These are phyloP conservation scores for Zymoseptoria tritici DNA, from an alignment of 2,329 filamentous ascomycete genomes.

Conservation along the genomic window DNA sequence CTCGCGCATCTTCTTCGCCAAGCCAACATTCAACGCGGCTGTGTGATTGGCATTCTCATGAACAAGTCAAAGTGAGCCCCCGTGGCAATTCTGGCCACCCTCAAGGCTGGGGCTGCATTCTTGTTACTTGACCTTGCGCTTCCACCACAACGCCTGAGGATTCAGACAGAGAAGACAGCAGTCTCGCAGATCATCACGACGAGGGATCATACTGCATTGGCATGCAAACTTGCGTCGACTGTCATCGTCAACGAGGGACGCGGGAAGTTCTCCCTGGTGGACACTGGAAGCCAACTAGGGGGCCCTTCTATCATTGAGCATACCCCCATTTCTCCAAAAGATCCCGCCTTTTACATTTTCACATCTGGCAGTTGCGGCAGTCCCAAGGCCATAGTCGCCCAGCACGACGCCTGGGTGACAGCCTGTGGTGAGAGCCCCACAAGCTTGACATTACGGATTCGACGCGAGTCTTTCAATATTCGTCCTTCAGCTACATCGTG, in stretches of 20 bases:
- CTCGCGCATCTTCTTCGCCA: not conserved
- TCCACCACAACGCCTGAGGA: slow-evolving; percentile 19
- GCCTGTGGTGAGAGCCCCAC: not conserved
- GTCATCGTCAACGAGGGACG: not conserved
- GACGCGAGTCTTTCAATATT: not conserved
- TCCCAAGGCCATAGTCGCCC: not conserved
- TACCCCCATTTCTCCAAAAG: not conserved
- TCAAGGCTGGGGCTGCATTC: slow-evolving; percentile 26
- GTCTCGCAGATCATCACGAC: slow-evolving; percentile 8
- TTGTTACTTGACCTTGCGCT: slow-evolving; percentile 21
- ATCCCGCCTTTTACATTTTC: not conserved
- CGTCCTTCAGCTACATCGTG: not conserved
- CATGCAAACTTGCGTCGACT: not conserved
- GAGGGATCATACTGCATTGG: not conserved
- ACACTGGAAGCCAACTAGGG: not conserved
- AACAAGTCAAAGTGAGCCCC: slow-evolving; percentile 20
- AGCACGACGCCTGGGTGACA: slow-evolving; percentile 4
- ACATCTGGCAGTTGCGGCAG: not conserved
- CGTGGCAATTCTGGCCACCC: slow-evolving; percentile 17
- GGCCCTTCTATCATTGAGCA: not conserved
- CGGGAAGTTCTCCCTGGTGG: not conserved
- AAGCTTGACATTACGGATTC: not conserved
- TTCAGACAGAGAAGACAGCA: slow-evolving; percentile 18
- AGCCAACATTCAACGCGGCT: not conserved
- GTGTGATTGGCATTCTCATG: not conserved